phyloP scores from a whole-genome alignment of 768 basidiomycete species.

The Daedaleopsis nitida region DNA sequence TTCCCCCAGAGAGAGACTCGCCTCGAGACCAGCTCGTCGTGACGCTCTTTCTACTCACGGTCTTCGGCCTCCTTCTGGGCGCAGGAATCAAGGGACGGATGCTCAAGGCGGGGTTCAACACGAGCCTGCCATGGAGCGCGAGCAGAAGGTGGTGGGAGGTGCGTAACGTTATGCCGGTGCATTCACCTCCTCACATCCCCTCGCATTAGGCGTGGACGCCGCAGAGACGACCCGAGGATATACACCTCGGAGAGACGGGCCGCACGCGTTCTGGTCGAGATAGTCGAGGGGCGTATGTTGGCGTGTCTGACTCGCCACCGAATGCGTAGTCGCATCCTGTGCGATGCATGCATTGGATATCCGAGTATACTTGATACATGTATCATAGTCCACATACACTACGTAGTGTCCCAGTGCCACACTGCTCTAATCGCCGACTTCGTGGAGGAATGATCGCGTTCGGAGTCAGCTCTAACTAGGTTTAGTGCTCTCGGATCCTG shows the following conservation, averaged over 20 bases:
- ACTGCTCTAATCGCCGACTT: background rate
- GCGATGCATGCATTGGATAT: conserved; percentile 8
- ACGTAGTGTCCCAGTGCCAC: background rate
- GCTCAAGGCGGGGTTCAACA: conserved; percentile 72
- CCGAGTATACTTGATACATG: conserved; percentile 16
- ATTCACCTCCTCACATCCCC: background rate
- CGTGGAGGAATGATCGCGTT: background rate
- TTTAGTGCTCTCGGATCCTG: background rate
- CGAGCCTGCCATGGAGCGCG: conserved; percentile 61
- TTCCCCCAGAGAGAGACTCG: conserved; percentile 81
- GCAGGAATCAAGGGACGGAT: conserved; percentile 85
- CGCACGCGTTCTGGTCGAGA: conserved; percentile 30
- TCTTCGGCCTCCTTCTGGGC: conserved; percentile 82
- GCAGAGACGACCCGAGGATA: conserved; percentile 52
- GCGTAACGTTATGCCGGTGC: conserved; percentile 16
- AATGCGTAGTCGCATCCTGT: conserved; percentile 3
- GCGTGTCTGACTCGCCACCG: conserved; percentile 36
- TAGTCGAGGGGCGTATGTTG: conserved; percentile 48
- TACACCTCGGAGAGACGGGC: conserved; percentile 41
- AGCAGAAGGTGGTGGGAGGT: conserved; percentile 87
- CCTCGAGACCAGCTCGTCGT: conserved; percentile 95
- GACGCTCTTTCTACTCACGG: conserved; percentile 84
- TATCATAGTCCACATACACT: conserved; percentile 7
- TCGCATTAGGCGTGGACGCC: conserved; percentile 48
- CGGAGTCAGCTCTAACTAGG: background rate